Evolutionary conservation across 2,329 filamentous ascomycete genomes (phyloP).

Genomic region (Colletotrichum liriopes): DNA sequence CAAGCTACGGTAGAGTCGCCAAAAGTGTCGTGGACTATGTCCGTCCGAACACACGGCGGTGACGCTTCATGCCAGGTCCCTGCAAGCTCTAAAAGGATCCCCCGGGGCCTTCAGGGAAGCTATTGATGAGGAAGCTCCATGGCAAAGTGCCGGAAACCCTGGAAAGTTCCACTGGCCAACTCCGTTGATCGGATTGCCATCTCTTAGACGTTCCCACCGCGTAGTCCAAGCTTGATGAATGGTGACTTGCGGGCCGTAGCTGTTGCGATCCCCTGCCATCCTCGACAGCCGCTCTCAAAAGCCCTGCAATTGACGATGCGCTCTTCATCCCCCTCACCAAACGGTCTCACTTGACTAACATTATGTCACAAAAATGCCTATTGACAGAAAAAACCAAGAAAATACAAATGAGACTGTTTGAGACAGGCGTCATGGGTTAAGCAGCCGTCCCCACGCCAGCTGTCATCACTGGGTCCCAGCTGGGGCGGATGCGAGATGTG

Average conservation of each 20-base stretch:
- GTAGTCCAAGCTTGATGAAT: neutral
- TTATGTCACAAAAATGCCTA: slow-evolving; percentile 12
- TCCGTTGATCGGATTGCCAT: slow-evolving; percentile 29
- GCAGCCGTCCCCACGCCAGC: neutral
- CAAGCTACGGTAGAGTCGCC: neutral
- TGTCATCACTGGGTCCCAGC: neutral
- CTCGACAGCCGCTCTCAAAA: too few species aligned
- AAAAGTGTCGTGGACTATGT: neutral
- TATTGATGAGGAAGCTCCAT: slow-evolving; percentile 16
- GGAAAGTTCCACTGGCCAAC: slow-evolving; percentile 7
- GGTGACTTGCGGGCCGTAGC: neutral
- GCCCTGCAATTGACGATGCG: neutral
- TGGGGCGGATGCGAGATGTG: neutral
- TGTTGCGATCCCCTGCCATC: neutral
- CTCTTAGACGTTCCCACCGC: slow-evolving; percentile 1
- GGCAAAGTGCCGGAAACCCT: slow-evolving; percentile 4
- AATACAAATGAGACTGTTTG: neutral
- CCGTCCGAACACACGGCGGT: slow-evolving; percentile 21
- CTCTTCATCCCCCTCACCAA: neutral
- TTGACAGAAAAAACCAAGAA: neutral
- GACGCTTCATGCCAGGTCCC: slow-evolving; percentile 14
- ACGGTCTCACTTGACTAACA: slow-evolving; percentile 13
- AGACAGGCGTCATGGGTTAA: neutral
- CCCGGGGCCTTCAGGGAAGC: neutral
- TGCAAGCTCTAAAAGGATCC: slow-evolving; percentile 27